A percentile compares a stretch with the other conserved stretches of the same genome.
Conservation (phyloP, 257 asterid species). For the Solanum infundibuliforme region DNA sequence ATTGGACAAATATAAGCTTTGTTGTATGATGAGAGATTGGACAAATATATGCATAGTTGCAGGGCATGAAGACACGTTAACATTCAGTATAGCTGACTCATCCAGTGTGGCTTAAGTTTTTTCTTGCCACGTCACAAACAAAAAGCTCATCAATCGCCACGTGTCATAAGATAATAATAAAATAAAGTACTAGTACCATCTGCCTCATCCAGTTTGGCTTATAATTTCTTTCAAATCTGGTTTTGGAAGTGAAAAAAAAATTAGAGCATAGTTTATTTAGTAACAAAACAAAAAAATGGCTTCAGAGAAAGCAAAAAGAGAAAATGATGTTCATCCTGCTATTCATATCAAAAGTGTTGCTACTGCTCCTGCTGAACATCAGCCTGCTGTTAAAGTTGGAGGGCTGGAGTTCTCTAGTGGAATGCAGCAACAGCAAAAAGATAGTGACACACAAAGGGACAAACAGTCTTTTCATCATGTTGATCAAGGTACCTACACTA, state of each 20-base stretch:
- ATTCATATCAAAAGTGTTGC: background rate
- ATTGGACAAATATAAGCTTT: too few species aligned
- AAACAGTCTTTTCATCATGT: background rate
- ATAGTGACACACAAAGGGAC: background rate
- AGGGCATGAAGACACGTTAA: background rate
- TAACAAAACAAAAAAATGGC: conserved; percentile 15
- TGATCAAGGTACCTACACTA: background rate
- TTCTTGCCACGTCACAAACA: background rate
- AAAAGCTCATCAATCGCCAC: background rate
- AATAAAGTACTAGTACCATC: background rate
- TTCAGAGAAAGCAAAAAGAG: conserved; percentile 32
- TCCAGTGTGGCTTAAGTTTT: background rate
- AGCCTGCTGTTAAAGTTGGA: background rate
- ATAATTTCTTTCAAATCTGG: too few species aligned
- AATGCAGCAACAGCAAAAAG: background rate
- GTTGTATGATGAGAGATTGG: background rate
- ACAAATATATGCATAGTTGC: background rate
- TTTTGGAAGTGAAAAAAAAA: background rate
- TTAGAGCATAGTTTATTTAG: background rate
- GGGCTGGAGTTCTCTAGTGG: background rate
- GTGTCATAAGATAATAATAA: background rate
- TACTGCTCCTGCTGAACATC: background rate
- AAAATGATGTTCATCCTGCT: background rate
- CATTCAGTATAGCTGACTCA: background rate
- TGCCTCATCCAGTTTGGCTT: background rate